These are phyloP conservation scores for Leccinellum luteum DNA, from an alignment of 768 basidiomycete genomes.

Conservation along the genomic window DNA sequence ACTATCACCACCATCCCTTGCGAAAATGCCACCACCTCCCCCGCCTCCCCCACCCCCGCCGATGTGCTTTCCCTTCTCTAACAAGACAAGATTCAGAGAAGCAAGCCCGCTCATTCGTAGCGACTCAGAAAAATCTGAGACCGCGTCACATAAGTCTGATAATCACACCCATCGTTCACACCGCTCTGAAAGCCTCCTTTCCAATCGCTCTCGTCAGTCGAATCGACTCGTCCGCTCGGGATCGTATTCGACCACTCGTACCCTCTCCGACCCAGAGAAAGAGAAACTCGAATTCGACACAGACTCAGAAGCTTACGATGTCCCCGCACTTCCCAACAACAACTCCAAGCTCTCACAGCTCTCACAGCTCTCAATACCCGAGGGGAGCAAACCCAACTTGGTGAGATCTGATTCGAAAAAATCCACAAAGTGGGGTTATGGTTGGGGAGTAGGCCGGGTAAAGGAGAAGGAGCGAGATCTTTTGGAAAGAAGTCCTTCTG, in stretches of 20 bases:
- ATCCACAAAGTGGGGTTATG: slow-evolving; percentile 64
- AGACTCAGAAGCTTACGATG: slow-evolving; percentile 61
- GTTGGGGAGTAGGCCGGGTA: slow-evolving; percentile 63
- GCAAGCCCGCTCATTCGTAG: slow-evolving; percentile 32
- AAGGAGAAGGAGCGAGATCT: slow-evolving; percentile 41
- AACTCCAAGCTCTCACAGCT: slow-evolving; percentile 43
- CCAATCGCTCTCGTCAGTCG: slow-evolving; percentile 23
- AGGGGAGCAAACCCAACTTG: slow-evolving; percentile 40
- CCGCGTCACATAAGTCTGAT: slow-evolving; percentile 37
- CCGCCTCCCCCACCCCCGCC: slow-evolving; percentile 52
- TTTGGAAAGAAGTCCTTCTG: slow-evolving; percentile 33
- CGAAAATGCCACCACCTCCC: slow-evolving; percentile 46
- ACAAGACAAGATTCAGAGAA: slow-evolving; percentile 25
- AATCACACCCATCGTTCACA: slow-evolving; percentile 27
- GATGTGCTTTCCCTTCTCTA: slow-evolving; percentile 57
- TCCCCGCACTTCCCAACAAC: slow-evolving; percentile 28
- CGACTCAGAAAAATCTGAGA: slow-evolving; percentile 44
- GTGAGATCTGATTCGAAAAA: slow-evolving; percentile 57
- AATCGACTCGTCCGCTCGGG: slow-evolving; percentile 38
- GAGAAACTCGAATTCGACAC: slow-evolving; percentile 56
- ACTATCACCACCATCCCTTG: slow-evolving; percentile 17
- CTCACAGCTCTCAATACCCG: slow-evolving; percentile 37
- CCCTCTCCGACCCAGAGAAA: slow-evolving; percentile 42
- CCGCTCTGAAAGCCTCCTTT: slow-evolving; percentile 20
- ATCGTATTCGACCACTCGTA: slow-evolving; percentile 43